phyloP scores from a whole-genome alignment of 257 asterid species.

The Solanum sejunctum region DNA sequence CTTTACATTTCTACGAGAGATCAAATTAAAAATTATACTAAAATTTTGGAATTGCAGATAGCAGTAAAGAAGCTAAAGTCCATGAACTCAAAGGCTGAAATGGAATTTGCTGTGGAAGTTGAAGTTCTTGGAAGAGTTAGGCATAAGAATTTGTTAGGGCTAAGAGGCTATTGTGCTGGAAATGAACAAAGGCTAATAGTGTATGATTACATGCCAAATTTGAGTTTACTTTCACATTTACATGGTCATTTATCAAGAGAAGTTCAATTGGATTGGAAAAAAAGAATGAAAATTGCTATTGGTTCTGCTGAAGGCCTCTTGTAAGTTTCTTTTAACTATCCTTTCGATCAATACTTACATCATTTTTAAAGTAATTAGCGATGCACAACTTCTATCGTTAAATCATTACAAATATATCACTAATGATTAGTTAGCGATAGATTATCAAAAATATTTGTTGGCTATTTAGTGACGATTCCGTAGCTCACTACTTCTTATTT shows the following conservation, averaged over 20 bases:
- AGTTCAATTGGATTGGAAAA: conserved; percentile 61
- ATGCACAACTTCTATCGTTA: not conserved
- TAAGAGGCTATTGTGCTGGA: conserved; percentile 70
- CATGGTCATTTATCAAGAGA: conserved; percentile 65
- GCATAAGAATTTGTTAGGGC: conserved; percentile 69
- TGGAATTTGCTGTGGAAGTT: conserved; percentile 85
- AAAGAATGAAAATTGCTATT: conserved; percentile 50
- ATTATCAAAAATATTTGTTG: not conserved
- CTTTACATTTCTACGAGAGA: not conserved
- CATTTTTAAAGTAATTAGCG: not conserved
- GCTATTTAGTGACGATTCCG: not conserved
- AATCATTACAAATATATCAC: no score
- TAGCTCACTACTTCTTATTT: not conserved
- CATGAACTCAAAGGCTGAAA: conserved; percentile 76
- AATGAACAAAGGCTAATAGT: conserved; percentile 68
- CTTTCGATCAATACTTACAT: not conserved
- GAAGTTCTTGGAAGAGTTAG: conserved; percentile 81
- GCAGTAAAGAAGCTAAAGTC: conserved; percentile 82
- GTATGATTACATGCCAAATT: conserved; percentile 84
- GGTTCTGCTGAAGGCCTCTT: conserved; percentile 69
- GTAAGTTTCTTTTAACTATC: conserved; percentile 22
- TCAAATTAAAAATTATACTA: not conserved
- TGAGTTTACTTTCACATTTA: conserved; percentile 66
- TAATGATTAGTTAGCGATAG: not conserved
- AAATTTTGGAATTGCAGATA: conserved; percentile 20